A percentile compares a stretch with the other conserved stretches of the same genome.
Conservation (phyloP, 768 basidiomycete genomes). For the Tephrocybe rancida region DNA sequence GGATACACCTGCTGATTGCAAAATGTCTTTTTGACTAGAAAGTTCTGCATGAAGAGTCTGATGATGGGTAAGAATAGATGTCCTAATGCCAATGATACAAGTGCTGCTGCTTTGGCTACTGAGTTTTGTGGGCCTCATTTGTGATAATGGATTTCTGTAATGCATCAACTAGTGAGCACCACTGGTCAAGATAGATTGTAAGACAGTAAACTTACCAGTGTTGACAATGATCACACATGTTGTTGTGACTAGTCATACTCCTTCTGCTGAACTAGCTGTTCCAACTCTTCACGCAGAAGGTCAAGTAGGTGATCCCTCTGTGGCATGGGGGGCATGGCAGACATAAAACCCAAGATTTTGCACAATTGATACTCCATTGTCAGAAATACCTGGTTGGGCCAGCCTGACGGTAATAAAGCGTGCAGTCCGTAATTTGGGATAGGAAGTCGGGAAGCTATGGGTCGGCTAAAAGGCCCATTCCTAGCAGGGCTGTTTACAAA, state of each 20-base stretch:
- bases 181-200: no score
- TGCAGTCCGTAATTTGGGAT: slow-evolving; percentile 9
- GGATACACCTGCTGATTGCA: slow-evolving; percentile 1
- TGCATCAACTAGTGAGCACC: no score
- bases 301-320: slow-evolving; percentile 13
- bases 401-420: not conserved
- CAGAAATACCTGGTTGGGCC: slow-evolving; percentile 11
- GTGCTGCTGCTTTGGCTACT: no score
- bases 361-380: slow-evolving; percentile 7
- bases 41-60: slow-evolving; percentile 20
- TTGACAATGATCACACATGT: no score
- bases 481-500: slow-evolving; percentile 16
- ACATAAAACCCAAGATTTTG: not conserved
- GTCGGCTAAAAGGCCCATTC: slow-evolving; percentile 7
- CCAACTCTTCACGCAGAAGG: no score
- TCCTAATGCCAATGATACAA: no score
- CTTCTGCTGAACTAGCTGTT: no score
- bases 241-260: no score
- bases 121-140: no score
- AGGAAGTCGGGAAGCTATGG: not conserved
- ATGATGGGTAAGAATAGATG: no score
- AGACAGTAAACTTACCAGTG: no score
- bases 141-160: no score
- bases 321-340: slow-evolving; percentile 11
- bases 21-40: slow-evolving; percentile 18